Evolutionary conservation across 2,329 filamentous ascomycete genomes (phyloP).

Genomic region (Pyrenochaeta sp.): DNA sequence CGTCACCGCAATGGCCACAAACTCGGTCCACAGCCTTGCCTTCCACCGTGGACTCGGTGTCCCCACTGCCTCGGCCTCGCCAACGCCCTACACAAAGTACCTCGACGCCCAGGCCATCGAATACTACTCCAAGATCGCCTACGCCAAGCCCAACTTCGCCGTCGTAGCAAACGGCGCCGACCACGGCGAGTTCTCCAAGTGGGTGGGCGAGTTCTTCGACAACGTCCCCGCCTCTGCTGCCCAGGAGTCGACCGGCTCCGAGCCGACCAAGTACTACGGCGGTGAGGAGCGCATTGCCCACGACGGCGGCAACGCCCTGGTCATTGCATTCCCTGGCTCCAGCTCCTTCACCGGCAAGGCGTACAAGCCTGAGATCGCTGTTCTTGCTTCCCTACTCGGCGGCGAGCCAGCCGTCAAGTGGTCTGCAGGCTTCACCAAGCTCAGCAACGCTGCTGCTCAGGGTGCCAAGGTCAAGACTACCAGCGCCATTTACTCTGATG

Average conservation of each 20-base stretch:
- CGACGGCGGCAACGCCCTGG: conserved; percentile 78
- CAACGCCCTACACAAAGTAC: conserved; percentile 79
- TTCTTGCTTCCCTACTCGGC: conserved; percentile 88
- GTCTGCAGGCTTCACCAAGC: conserved; percentile 89
- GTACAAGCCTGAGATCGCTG: conserved; percentile 89
- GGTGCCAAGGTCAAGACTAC: conserved; percentile 75
- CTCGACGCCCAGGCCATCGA: conserved; percentile 78
- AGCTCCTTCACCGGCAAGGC: conserved; percentile 74
- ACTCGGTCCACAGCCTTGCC: conserved; percentile 84
- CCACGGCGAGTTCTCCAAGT: conserved; percentile 79
- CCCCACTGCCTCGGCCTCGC: conserved; percentile 75
- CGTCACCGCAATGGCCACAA: conserved; percentile 76
- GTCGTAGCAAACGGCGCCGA: conserved; percentile 89
- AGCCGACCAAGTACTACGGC: conserved; percentile 86
- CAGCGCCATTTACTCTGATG: conserved; percentile 90
- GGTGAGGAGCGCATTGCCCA: conserved; percentile 91
- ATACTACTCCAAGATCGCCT: conserved; percentile 79
- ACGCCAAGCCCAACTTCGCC: conserved; percentile 89
- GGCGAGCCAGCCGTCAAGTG: conserved; percentile 94
- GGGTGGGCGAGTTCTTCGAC: conserved; percentile 93
- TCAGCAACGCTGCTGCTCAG: conserved; percentile 77
- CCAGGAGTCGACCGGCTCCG: conserved; percentile 62
- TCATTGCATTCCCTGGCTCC: conserved; percentile 92
- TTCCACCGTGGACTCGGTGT: conserved; percentile 94
- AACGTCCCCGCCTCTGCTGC: conserved; percentile 63